Evolutionary conservation across 2,329 filamentous ascomycete species (phyloP), one percentile per base, ranked within the genome.

Genomic region (Ceratocystis diversiconidia): DNA sequence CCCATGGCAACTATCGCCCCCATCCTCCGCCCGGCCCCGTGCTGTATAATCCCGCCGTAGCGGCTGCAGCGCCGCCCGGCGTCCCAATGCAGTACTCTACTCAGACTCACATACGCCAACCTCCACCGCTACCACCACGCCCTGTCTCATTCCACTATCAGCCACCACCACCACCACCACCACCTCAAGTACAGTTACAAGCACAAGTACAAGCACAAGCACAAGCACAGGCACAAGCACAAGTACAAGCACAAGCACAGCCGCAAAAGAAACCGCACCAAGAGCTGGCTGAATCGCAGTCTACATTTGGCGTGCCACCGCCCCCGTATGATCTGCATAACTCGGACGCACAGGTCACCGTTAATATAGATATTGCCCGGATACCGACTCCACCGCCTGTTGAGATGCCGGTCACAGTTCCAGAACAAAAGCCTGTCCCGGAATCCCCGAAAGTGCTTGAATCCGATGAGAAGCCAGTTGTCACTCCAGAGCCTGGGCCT

Each of bases 11-110:
- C 30, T 25, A 44, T 6, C 36, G 36, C 19, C 48, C n/a, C 5
- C 48, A 15, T 25, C 25, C 8, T 28, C 43, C n/a, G 15, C 52
- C 43, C n/a, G 41, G 52, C 32, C 36, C 19, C 30, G 52, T 43
- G 2, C 10, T 44, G 12, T 66, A 66, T 43, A 63, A 66, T 52
- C 52, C 65, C 2, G 61, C 61, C 3, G 41, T 63, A 17, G 61
- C 61, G 8, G 44, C 52, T n/a, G 57, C 41, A 17, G 52, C 59
- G 1, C 65, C 65, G 10, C 25, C 61, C 25, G 65, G 50, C 43
- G 4, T 66, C 8, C 61, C 59, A 30, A 63, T 66, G 36, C 61
- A 62, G 12, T 36, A 60, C 32, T 28, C 36, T 10, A 2, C 12
- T 8, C 61, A 62, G 61, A 12, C 44, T 25, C 61, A 46, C 19